Base-by-base conservation (phyloP, 345 rosid genomes). In the Zanthoxylum bungeanum region DNA sequence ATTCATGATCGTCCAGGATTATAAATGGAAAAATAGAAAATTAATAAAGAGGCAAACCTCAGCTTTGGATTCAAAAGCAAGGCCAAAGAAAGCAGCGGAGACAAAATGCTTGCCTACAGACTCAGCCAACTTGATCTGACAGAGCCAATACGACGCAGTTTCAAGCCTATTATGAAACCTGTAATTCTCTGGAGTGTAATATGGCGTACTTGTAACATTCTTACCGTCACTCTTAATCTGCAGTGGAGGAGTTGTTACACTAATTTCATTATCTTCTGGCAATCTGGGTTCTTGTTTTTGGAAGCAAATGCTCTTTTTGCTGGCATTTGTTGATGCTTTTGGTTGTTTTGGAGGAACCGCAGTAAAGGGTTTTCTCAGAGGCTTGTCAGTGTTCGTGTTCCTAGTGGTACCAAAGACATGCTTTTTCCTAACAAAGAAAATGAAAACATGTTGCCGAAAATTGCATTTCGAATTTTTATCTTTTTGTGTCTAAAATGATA, bases 61-160 rank as follows among this genome's bases (percentile, higher is more conserved):
- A 0, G 76, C 76, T 47, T 72, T 68, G 58, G 63, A 77, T 21
- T 72, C 68, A 8, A 59, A 25, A 28, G 76, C 80, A 12, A 72
- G 72, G 34, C 60, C 51, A 67, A 77, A 76, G 61, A 66, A 76
- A 3, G 67, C 58, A 8, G 50, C 76, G 0, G 76, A 71, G 9
- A 72, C 76, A 39, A 60, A 77, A 68, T 67, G 76, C 59, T 77
- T 77, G 47, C 73, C 76, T 0, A 62, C 49, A 0, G 66, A 34
- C 52, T 77, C 80, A 4, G 73, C 76, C 39, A 66, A 55, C 37
- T 77, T 77, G 69, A 77, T 77, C 33, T 77, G 80, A 19, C 50
- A 68, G 1, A 77, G 73, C 80, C 80, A 77, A 62, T 72, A 68
- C 1, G 73, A 66, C 5, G 76, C 73, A 0, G 69, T 60, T 64